Percentiles rank a stretch among this genome's conserved stretches.
Evolutionary conservation across 345 rosid species (phyloP).

Genomic region (Alliaria petiolata): DNA sequence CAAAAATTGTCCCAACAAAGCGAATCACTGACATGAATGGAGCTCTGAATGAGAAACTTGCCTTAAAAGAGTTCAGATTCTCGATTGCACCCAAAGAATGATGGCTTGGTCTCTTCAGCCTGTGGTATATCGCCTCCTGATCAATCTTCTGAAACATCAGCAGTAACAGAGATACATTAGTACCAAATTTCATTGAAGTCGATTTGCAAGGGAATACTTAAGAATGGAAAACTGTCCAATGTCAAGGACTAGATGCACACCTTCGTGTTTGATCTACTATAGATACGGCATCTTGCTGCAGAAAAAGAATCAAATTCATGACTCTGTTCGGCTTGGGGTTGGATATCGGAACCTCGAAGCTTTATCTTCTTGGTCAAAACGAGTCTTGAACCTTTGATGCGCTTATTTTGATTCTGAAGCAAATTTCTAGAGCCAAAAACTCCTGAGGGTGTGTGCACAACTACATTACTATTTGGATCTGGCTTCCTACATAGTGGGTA

Average conservation of each 20-base stretch:
- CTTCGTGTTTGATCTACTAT: constrained; percentile 51
- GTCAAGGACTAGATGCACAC: constrained; percentile 34
- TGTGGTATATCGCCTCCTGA: constrained; percentile 52
- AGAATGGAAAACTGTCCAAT: background rate
- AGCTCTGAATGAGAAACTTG: constrained; percentile 31
- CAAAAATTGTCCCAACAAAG: background rate
- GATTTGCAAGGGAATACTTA: background rate
- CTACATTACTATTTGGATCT: constrained; percentile 60
- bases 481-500: constrained; percentile 46
- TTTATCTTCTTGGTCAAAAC: constrained; percentile 56
- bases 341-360: constrained; percentile 38
- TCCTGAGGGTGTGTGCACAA: constrained; percentile 60
- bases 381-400: constrained; percentile 68
- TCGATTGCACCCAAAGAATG: constrained; percentile 54
- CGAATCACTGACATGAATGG: background rate
- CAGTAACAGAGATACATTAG: constrained; percentile 8
- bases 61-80: constrained; percentile 48
- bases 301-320: constrained; percentile 48
- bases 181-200: background rate
- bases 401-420: constrained; percentile 51
- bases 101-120: constrained; percentile 57
- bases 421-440: constrained; percentile 70
- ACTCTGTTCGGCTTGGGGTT: too few species aligned
- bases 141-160: constrained; percentile 47
- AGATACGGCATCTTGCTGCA: constrained; percentile 75